Evolutionary conservation across 208 protist species (phyloP), one percentile per base, ranked within the genome.

Genomic region (Trypanosoma lewisi): DNA sequence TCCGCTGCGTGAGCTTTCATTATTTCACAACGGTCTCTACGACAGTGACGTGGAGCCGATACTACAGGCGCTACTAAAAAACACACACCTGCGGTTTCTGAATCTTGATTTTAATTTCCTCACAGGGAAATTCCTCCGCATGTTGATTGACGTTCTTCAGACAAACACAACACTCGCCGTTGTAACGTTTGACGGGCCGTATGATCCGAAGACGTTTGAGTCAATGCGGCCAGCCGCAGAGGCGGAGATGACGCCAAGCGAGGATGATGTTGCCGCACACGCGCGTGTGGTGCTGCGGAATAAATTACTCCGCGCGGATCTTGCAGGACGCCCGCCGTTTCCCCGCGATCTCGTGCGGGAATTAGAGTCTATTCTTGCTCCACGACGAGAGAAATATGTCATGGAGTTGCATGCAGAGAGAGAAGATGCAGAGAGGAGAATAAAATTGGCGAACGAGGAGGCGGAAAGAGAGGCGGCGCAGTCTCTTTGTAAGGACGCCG

Each of bases 1-100:
- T 21, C 56, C 76, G 2, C 68, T 92, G 27, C 69, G 72, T 30
- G 59, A 65, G 48, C 62, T 92, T n/a, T 79, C 68, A 11, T 51
- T 94, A 8, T 82, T 79, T 39, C 76, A 94, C 49, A 90, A 86
- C 41, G 70, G 48, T 3, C 63, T 94, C n/a, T 65, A 61, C 50
- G 87, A 94, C 37, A 41, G 17, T 14, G 82, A 82, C 41, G 70
- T 84, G 54, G 66, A 78, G 28, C 61, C 62, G 5, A 31, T 91
- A 14, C 56, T 89, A 8, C 45, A 75, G 16, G 80, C 63, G 4
- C 72, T 92, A n/a, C 0, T 61, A 0, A 50, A 31, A 49, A 82
- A 86, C 69, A 77, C 54, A 17, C 63, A 70, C 21, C 62, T 89
- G 8, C 57, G 52, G 4, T 25, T 67, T 17, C 74, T 89, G 28